Evolutionary conservation across 441 rosid species (phyloP), one percentile per base, ranked within the genome.

Genomic region (Gossypium davidsonii): DNA sequence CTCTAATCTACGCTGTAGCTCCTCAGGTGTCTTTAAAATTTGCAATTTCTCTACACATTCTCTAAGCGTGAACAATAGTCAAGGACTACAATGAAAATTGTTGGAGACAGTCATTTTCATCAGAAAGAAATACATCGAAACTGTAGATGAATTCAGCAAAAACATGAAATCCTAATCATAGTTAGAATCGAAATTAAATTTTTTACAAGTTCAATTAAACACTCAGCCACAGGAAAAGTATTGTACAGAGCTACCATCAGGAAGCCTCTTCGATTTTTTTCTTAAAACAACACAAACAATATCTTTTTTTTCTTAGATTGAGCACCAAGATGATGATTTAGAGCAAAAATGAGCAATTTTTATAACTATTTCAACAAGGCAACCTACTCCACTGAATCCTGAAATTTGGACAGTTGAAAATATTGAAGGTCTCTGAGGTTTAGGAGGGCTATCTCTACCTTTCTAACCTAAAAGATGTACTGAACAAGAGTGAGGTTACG

Each of bases 11-110:
- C 97, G 95, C 74, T 87, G 95, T 64, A 95, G 97, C 85, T 95
- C 99, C 78, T 87, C 89, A 3, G 97, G 98, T 20, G 97, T 83
- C 83, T 95, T 95, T 17, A 95, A 77, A 61, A 90, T 86, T 85
- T 95, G 97, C 85, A 95, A 72, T 78, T 91, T 95, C 85, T 95
- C 99, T 60, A 95, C 97, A 79, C 98, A 91, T 84, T 91, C 97
- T 86, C 99, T 91, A 67, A 95, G 98, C 89, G 95, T 95, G 73
- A 75, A 26, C 62, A 78, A 31, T 67, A 73, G 93, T 91, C 73
- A 92, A 92, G 96, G 89, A 86, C 55, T 28, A 79, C 81, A 10
- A 51, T 9, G 31, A 6, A 37, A 18, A 25, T 37, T 70, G 62
- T 14, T 58, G 17, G 56, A 10, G 2, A 65, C 56, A 39, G 21